A percentile compares a stretch with the other conserved stretches of the same genome.
Conservation (phyloP, 2,329 filamentous ascomycete species). For the Chrysosporium queenslandicum region DNA sequence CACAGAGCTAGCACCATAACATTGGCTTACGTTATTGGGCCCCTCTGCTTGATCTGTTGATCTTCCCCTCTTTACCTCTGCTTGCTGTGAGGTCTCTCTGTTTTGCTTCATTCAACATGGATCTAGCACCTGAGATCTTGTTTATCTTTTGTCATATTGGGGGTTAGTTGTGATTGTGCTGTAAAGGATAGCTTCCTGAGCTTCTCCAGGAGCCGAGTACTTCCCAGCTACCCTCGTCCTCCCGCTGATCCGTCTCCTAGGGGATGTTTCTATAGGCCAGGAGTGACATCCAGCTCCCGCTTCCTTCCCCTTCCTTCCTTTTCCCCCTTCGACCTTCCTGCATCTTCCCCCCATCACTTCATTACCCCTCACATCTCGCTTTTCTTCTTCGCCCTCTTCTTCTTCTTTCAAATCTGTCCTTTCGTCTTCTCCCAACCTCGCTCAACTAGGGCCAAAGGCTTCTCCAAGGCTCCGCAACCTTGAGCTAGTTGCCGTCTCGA, state of each 20-base stretch:
- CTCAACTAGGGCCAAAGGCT: neutral
- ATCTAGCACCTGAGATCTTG: slow-evolving; percentile 14
- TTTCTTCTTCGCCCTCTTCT: neutral
- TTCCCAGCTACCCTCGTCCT: neutral
- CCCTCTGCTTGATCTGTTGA: neutral
- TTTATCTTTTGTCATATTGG: slow-evolving; percentile 14
- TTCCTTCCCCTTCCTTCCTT: slow-evolving; percentile 3
- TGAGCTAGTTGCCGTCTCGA: neutral
- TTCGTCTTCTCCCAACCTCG: neutral
- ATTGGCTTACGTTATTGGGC: neutral
- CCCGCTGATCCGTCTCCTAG: neutral
- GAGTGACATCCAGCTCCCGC: slow-evolving; percentile 1
- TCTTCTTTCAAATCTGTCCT: neutral
- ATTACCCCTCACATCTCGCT: slow-evolving; percentile 8
- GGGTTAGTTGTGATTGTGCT: slow-evolving; percentile 10
- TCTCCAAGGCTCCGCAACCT: neutral
- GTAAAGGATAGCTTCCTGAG: neutral
- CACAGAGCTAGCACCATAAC: neutral
- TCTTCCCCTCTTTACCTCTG: neutral
- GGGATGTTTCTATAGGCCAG: slow-evolving; percentile 4
- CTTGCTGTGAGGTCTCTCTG: neutral
- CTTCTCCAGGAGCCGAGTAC: neutral
- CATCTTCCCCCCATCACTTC: neutral
- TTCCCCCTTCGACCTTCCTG: neutral
- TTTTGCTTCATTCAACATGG: slow-evolving; percentile 12